These are phyloP conservation scores for Monosporascus sp. DNA, from an alignment of 2,329 filamentous ascomycete genomes.

Conservation along the genomic window DNA sequence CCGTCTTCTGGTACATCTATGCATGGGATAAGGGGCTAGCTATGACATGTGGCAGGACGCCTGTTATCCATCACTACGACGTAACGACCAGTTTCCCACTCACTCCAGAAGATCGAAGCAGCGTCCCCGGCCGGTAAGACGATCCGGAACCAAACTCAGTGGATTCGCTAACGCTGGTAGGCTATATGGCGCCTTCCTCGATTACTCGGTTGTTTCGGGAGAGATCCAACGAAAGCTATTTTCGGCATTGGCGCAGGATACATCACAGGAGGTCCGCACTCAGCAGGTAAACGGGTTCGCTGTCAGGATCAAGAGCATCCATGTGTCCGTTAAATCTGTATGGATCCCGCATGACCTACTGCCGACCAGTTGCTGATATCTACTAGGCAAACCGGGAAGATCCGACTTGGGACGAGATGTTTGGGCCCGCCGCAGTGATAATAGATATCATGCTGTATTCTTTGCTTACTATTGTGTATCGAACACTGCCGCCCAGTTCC, in stretches of 20 bases:
- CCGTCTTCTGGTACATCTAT: constrained; percentile 25
- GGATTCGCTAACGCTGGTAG: constrained; percentile 8
- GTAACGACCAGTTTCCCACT: constrained; percentile 14
- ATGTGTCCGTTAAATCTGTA: constrained; percentile 12
- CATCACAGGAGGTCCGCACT: constrained; percentile 13
- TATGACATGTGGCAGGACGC: constrained; percentile 22
- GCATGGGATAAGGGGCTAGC: constrained; percentile 24
- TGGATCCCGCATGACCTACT: background rate
- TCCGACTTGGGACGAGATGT: constrained; percentile 7
- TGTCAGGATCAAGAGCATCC: constrained; percentile 9
- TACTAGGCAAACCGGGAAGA: constrained; percentile 5
- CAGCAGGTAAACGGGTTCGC: constrained; percentile 15
- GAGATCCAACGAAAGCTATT: constrained; percentile 21
- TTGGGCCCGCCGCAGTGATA: constrained; percentile 1
- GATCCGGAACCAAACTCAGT: background rate
- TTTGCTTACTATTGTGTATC: constrained; percentile 11
- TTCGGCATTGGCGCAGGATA: constrained; percentile 17
- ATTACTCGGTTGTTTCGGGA: constrained; percentile 17
- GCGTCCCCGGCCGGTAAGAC: constrained; percentile 4
- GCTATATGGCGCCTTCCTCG: constrained; percentile 15
- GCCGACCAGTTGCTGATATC: background rate
- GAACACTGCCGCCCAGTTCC: constrained; percentile 5
- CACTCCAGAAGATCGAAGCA: background rate
- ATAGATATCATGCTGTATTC: constrained; percentile 9
- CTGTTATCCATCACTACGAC: constrained; percentile 24